Evolutionary conservation across 2,329 filamentous ascomycete species (phyloP).

Genomic region (Alternaria ethzedia): DNA sequence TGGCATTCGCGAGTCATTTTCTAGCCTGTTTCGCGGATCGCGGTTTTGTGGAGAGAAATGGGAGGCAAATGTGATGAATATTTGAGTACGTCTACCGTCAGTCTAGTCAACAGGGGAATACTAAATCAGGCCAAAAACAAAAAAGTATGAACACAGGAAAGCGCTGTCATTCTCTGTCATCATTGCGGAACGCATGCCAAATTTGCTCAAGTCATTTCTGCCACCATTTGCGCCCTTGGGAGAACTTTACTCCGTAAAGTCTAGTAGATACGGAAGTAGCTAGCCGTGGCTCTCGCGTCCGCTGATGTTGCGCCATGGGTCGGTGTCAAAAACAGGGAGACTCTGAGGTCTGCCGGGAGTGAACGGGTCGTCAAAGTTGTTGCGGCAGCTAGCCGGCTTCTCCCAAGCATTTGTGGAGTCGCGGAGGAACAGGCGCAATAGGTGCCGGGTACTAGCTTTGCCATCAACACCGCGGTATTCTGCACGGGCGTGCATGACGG

Average conservation of each 20-base stretch:
- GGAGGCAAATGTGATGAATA: background rate
- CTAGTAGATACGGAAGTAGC: background rate
- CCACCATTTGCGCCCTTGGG: background rate
- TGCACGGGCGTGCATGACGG: conserved; percentile 46
- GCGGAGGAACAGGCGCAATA: conserved; percentile 48
- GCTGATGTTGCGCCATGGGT: conserved; percentile 48
- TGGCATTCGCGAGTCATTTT: conserved; percentile 1
- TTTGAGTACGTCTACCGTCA: background rate
- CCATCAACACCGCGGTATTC: conserved; percentile 36
- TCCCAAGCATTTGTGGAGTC: conserved; percentile 44
- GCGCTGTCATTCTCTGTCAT: background rate
- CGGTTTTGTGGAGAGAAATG: background rate
- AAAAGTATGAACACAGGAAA: background rate
- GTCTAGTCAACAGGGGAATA: background rate
- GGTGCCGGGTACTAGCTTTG: conserved; percentile 39
- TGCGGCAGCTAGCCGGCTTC: conserved; percentile 34
- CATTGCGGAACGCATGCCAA: background rate
- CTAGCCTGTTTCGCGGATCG: background rate
- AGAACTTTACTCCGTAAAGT: background rate
- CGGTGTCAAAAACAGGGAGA: conserved; percentile 42
- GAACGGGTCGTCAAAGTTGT: conserved; percentile 45
- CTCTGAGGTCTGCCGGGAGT: conserved; percentile 36
- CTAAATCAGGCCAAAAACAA: background rate
- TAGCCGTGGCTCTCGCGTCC: conserved; percentile 49
- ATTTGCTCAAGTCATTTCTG: background rate